Evolutionary conservation across 108 stramenopile species (phyloP).

Genomic region (Licmophora abbreviata): DNA sequence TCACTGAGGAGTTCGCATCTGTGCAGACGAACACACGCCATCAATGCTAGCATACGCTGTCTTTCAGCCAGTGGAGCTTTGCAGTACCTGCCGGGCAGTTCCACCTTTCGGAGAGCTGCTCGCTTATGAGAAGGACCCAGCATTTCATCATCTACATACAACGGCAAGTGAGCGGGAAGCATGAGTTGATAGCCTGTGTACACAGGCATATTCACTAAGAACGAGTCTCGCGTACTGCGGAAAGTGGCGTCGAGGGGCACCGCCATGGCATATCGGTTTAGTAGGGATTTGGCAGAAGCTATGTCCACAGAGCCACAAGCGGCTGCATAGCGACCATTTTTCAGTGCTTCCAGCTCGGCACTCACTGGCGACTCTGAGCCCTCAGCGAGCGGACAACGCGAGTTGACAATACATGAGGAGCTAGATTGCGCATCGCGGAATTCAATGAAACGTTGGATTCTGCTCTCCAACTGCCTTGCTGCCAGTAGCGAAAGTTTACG

Average conservation of each 20-base stretch:
- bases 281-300: slow-evolving; percentile 38
- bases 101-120: slow-evolving; percentile 28
- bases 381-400: neutral
- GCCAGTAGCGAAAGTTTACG: too few species aligned
- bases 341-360: slow-evolving; percentile 28
- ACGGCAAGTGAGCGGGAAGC: slow-evolving; percentile 40
- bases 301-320: slow-evolving; percentile 31
- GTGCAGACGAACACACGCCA: slow-evolving; percentile 57
- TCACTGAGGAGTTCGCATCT: slow-evolving; percentile 33
- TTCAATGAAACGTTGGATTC: slow-evolving; percentile 34
- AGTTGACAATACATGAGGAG: neutral
- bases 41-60: slow-evolving; percentile 34
- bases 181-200: slow-evolving; percentile 24
- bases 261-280: slow-evolving; percentile 44
- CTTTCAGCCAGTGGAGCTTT: slow-evolving; percentile 16
- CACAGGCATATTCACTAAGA: slow-evolving; percentile 36
- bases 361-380: neutral
- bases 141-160: too few species aligned
- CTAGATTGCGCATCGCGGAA: slow-evolving; percentile 3
- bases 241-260: slow-evolving; percentile 38
- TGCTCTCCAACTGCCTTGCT: slow-evolving; percentile 20
- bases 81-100: slow-evolving; percentile 23
- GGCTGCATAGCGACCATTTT: slow-evolving; percentile 21
- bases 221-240: slow-evolving; percentile 21
- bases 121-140: too few species aligned